A percentile compares a stretch with the other conserved stretches of the same genome.
Evolutionary conservation across 1,284 basidiomycete genomes (phyloP).

Genomic region (Pseudozyma tsukubaensis): DNA sequence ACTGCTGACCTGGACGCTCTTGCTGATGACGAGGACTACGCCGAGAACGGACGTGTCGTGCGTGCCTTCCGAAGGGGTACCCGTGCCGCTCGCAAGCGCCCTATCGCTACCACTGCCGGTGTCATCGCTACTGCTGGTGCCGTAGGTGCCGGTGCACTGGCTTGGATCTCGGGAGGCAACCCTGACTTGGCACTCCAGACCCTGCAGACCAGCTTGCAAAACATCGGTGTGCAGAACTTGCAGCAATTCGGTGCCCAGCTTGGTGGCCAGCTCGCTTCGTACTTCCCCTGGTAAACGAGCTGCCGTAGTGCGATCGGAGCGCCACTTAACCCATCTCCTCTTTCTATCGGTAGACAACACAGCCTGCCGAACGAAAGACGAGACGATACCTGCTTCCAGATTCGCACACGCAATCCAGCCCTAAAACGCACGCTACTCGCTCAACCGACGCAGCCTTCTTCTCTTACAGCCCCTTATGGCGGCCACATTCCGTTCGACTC

Average conservation of each 20-base stretch:
- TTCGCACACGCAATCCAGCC: no score
- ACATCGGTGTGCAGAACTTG: slow-evolving; percentile 45
- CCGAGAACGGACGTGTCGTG: slow-evolving; percentile 42
- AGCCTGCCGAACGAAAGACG: not conserved
- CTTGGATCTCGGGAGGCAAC: slow-evolving; percentile 63
- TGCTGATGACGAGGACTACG: slow-evolving; percentile 56
- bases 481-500: not conserved
- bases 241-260: slow-evolving; percentile 36
- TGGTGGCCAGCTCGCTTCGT: slow-evolving; percentile 38
- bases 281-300: slow-evolving; percentile 33
- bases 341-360: not conserved
- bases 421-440: slow-evolving; percentile 6
- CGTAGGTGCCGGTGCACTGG: slow-evolving; percentile 60
- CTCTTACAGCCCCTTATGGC: not conserved
- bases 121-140: slow-evolving; percentile 62
- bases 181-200: slow-evolving; percentile 53
- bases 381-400: slow-evolving; percentile 42
- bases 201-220: slow-evolving; percentile 58
- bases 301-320: not conserved
- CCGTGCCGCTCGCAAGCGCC: slow-evolving; percentile 51
- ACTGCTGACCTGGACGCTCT: slow-evolving; percentile 38
- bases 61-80: slow-evolving; percentile 51
- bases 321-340: slow-evolving; percentile 33
- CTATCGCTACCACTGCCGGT: slow-evolving; percentile 58
- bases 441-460: slow-evolving; percentile 17